Evolutionary conservation across 768 basidiomycete genomes (phyloP).

Genomic region (Tulasnella sp.): DNA sequence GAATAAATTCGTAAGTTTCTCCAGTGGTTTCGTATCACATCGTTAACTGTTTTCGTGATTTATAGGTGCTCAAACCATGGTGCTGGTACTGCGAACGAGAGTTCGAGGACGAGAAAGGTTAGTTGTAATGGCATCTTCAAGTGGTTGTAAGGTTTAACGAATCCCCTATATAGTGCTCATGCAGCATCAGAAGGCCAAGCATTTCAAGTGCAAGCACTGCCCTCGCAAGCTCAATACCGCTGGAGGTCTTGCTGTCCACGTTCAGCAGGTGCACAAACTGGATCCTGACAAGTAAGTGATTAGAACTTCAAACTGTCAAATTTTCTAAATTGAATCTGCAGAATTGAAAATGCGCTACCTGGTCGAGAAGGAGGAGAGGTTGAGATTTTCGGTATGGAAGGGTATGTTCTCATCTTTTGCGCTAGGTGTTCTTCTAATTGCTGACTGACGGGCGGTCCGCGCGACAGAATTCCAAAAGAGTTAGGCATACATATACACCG

Average conservation of each 20-base stretch:
- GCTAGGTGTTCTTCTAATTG: background rate
- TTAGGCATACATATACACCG: background rate
- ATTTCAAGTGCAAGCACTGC: constrained; percentile 96
- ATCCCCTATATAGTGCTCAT: constrained; percentile 61
- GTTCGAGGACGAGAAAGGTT: constrained; percentile 99
- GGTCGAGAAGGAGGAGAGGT: constrained; percentile 97
- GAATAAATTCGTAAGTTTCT: constrained; percentile 10
- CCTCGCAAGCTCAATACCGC: constrained; percentile 94
- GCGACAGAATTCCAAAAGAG: constrained; percentile 11
- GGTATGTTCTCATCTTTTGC: constrained; percentile 29
- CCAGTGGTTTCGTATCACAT: background rate
- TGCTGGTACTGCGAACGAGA: constrained; percentile 99
- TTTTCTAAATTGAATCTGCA: constrained; percentile 30
- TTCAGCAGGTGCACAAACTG: constrained; percentile 98
- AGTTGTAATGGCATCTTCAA: constrained; percentile 23
- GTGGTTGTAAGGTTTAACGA: background rate
- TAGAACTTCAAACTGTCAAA: constrained; percentile 12
- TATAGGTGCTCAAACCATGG: constrained; percentile 79
- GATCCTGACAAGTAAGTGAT: constrained; percentile 76
- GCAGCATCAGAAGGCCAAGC: constrained; percentile 99
- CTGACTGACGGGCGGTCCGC: background rate
- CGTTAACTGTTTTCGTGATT: background rate
- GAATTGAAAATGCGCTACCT: constrained; percentile 93
- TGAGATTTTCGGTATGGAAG: constrained; percentile 99
- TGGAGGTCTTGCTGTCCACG: constrained; percentile 94